phyloP scores from a whole-genome alignment of 768 basidiomycete species.

The Lactifluus pinguis region DNA sequence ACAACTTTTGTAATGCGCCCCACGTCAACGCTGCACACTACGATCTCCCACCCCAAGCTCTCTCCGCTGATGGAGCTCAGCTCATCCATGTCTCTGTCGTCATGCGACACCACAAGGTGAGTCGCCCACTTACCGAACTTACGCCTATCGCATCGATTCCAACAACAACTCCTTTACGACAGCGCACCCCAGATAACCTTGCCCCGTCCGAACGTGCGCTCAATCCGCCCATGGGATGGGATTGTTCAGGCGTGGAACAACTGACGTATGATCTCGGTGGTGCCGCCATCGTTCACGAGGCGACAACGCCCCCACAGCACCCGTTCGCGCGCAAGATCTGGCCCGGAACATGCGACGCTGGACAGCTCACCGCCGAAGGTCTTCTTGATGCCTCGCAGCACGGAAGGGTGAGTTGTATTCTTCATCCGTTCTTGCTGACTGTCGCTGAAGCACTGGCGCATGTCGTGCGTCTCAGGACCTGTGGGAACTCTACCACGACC shows the following conservation, averaged over 20 bases:
- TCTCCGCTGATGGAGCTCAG: conserved; percentile 22
- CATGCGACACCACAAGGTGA: conserved; percentile 41
- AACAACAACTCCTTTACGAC: neutral
- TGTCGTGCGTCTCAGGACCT: conserved; percentile 30
- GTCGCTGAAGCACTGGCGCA: neutral
- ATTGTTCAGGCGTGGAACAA: conserved; percentile 32
- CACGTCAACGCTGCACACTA: conserved; percentile 37
- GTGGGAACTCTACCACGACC: conserved; percentile 34
- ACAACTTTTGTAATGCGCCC: conserved; percentile 47
- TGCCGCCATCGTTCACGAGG: conserved; percentile 33
- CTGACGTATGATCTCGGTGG: conserved; percentile 33
- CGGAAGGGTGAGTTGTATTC: conserved; percentile 28
- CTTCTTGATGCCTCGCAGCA: conserved; percentile 35
- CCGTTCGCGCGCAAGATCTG: conserved; percentile 38
- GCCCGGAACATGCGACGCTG: conserved; percentile 40
- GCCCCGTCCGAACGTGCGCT: conserved; percentile 36
- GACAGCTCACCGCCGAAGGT: conserved; percentile 39
- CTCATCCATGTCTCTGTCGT: conserved; percentile 36
- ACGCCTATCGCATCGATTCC: neutral
- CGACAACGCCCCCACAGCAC: conserved; percentile 32
- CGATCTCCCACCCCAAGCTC: conserved; percentile 21
- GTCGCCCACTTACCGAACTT: neutral
- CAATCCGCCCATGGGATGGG: conserved; percentile 33
- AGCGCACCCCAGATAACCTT: conserved; percentile 44
- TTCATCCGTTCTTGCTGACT: too few species aligned